Evolutionary conservation across 345 rosid genomes (phyloP), one percentile per base, ranked within the genome.

Genomic region (Psidium friedrichsthalianum): DNA sequence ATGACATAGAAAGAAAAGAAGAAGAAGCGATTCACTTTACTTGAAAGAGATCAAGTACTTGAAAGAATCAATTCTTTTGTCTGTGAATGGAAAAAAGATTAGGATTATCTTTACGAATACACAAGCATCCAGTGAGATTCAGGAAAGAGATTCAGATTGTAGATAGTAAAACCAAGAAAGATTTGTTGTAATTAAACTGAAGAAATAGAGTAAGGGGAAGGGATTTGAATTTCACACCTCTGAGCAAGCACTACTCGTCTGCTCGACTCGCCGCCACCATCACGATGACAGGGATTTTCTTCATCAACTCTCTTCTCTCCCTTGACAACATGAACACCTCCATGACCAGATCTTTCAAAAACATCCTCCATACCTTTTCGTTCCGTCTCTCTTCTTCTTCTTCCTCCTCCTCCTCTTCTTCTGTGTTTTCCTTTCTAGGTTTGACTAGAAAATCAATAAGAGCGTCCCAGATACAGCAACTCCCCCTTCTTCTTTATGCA

Each of bases 251-350:
- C 25, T 40, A 14, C 36, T 90, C 93, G 95, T 92, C 90, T 78
- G 86, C 85, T 83, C 53, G 82, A 85, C 76, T 81, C 80, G 86
- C 90, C 59, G 8, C 89, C 89, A 58, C 55, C 64, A 85, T 90
- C 88, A 49, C 82, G 61, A n/a, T 56, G 56, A 74, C 15, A 29
- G 40, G 51, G 86, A 49, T 36, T 87, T 84, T 82, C 81, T 36
- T 89, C 86, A 83, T 89, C 89, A 69, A 40, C 59, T 83, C 57
- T 74, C 78, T 61, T 89, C 88, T 92, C 90, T 56, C 88, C 90
- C 55, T 74, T 22, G 29, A 54, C 47, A 21, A 42, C 55, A 29
- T 85, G 49, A 6, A 49, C 78, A 3, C 25, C 84, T 56, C 56
- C 78, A 78, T 51, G 36, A 40, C 55, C 82, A 54, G 90, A 87